phyloP scores from a whole-genome alignment of 345 rosid genomes.

The Ceriops zippeliana region DNA sequence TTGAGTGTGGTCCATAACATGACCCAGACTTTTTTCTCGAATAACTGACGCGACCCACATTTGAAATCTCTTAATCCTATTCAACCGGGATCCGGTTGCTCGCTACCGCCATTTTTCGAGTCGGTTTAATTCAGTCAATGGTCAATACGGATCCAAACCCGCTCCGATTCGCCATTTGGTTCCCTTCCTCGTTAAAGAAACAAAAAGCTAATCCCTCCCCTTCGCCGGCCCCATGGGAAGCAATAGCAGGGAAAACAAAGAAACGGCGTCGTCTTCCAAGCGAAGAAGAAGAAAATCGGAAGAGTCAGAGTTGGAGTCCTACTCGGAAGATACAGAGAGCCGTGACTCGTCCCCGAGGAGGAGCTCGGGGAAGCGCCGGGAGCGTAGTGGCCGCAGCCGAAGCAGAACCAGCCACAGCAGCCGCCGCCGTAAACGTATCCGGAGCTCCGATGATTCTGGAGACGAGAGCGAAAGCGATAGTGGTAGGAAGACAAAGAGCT shows the following conservation, averaged over 20 bases:
- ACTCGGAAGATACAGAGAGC: constrained; percentile 28
- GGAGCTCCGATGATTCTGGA: constrained; percentile 21
- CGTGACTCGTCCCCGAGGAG: constrained; percentile 30
- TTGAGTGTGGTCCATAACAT: too few relatives aligned
- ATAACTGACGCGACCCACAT: too few relatives aligned
- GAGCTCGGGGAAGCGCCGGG: constrained; percentile 28
- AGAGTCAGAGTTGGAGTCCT: constrained; percentile 23
- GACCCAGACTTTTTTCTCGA: too few relatives aligned
- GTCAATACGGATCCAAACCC: too few relatives aligned
- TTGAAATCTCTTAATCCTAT: too few relatives aligned
- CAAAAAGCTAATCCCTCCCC: too few relatives aligned
- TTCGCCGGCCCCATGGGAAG: neutral
- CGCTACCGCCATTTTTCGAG: too few relatives aligned
- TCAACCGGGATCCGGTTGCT: too few relatives aligned
- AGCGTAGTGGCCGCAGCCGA: constrained; percentile 17
- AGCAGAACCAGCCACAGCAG: constrained; percentile 30
- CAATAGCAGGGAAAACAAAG: constrained; percentile 16
- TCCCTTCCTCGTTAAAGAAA: too few relatives aligned
- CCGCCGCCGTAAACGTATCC: constrained; percentile 29
- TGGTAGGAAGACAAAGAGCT: constrained; percentile 34
- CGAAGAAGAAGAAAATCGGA: constrained; percentile 31
- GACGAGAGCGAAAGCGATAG: constrained; percentile 38
- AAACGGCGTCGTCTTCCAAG: constrained; percentile 15
- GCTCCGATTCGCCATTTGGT: too few relatives aligned
- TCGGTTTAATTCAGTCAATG: too few relatives aligned